A percentile compares a stretch with the other conserved stretches of the same genome.
phyloP scores from a whole-genome alignment of 257 asterid species.

The Solanum rostratum region DNA sequence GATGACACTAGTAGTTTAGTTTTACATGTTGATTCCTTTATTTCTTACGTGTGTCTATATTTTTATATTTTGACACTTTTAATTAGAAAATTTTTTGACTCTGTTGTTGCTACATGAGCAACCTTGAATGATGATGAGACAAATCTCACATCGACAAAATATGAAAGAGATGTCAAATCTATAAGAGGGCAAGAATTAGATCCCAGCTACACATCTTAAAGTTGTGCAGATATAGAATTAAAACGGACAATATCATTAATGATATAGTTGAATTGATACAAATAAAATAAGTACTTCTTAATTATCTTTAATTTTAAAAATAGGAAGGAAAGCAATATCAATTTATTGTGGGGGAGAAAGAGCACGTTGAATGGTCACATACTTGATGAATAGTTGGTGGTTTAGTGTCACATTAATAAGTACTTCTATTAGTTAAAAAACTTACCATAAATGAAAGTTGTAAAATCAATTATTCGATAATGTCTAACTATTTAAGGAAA shows the following conservation, averaged over 20 bases:
- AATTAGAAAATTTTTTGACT: background rate
- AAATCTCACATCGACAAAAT: background rate
- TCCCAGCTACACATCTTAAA: too few relatives aligned
- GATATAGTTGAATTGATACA: too few relatives aligned
- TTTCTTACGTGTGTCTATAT: too few relatives aligned
- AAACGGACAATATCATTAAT: background rate
- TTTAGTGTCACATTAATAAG: background rate
- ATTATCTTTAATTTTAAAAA: background rate
- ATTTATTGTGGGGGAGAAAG: background rate
- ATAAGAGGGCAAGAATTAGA: too few relatives aligned
- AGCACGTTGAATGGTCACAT: background rate
- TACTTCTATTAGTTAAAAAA: background rate
- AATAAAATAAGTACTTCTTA: background rate
- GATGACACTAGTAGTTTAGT: too few relatives aligned
- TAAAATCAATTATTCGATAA: background rate
- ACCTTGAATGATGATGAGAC: background rate
- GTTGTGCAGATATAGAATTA: background rate
- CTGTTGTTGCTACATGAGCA: background rate
- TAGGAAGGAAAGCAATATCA: background rate
- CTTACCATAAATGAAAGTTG: background rate
- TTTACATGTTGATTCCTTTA: too few relatives aligned
- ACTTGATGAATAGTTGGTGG: background rate
- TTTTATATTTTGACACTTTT: too few relatives aligned
- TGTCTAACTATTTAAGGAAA: background rate
- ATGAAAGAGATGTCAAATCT: too few relatives aligned